A percentile compares a stretch with the other conserved stretches of the same genome.
phyloP scores from a whole-genome alignment of 495 filamentous ascomycete species.

The Hypoxylon trugodes region DNA sequence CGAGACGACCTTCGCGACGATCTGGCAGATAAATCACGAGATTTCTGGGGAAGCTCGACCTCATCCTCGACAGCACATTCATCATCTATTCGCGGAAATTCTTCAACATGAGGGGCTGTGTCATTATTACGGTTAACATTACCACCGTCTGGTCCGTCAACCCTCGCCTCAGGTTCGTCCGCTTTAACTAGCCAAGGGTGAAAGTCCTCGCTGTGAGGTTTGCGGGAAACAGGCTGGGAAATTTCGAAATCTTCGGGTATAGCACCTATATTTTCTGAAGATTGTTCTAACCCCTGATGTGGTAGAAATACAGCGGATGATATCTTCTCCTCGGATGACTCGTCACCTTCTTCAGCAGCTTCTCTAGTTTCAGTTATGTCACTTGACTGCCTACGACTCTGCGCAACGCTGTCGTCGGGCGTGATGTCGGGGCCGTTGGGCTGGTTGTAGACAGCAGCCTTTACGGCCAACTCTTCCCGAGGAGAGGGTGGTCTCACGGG shows the following conservation, averaged over 20 bases:
- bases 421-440: slow-evolving; percentile 11
- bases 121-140: slow-evolving; percentile 43
- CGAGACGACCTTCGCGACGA: slow-evolving; percentile 48
- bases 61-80: slow-evolving; percentile 53
- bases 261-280: slow-evolving; percentile 48
- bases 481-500: slow-evolving; percentile 14
- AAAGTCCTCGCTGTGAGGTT: slow-evolving; percentile 44
- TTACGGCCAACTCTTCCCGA: slow-evolving; percentile 6
- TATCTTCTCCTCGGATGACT: slow-evolving; percentile 91
- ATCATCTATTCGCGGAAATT: slow-evolving; percentile 44
- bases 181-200: slow-evolving; percentile 62
- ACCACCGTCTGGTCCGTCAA: slow-evolving; percentile 43
- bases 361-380: slow-evolving; percentile 48
- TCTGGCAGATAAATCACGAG: slow-evolving; percentile 47
- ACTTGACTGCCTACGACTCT: slow-evolving; percentile 40
- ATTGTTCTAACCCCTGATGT: slow-evolving; percentile 72
- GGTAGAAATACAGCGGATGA: slow-evolving; percentile 94
- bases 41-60: slow-evolving; percentile 36
- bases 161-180: slow-evolving; percentile 50
- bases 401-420: slow-evolving; percentile 10
- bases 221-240: slow-evolving; percentile 37
- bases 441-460: neutral
- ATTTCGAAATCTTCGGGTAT: slow-evolving; percentile 42
- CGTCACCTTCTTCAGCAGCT: slow-evolving; percentile 73
- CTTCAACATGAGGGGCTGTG: slow-evolving; percentile 39